phyloP scores from a whole-genome alignment of 2,329 filamentous ascomycete genomes.

The Fusarium penzigii region DNA sequence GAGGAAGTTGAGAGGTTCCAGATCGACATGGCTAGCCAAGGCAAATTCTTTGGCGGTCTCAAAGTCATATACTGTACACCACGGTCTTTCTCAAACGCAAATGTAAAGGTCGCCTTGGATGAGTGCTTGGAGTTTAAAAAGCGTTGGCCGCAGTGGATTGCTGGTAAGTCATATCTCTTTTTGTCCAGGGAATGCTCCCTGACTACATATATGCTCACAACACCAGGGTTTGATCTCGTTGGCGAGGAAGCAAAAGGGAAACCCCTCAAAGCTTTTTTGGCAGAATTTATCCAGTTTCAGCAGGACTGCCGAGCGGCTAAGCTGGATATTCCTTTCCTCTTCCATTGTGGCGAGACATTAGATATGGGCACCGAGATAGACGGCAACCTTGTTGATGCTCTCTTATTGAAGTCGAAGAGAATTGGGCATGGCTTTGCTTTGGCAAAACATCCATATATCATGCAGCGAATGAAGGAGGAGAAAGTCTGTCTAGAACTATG shows the following conservation, averaged over 20 bases:
- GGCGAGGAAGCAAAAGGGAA: constrained; percentile 65
- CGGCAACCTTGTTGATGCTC: constrained; percentile 68
- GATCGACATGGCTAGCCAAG: constrained; percentile 25
- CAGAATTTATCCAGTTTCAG: constrained; percentile 58
- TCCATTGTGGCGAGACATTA: constrained; percentile 76
- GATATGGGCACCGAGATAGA: constrained; percentile 65
- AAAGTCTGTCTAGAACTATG: constrained; percentile 73
- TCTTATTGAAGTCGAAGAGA: constrained; percentile 65
- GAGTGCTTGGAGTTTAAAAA: constrained; percentile 64
- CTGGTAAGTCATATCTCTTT: constrained; percentile 48
- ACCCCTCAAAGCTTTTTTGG: constrained; percentile 57
- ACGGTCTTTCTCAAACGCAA: constrained; percentile 52
- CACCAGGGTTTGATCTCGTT: constrained; percentile 66
- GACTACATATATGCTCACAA: constrained; percentile 1
- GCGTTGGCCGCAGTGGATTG: constrained; percentile 59
- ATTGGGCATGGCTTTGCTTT: constrained; percentile 76
- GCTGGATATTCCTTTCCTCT: constrained; percentile 69
- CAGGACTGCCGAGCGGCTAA: constrained; percentile 46
- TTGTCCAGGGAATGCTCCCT: not conserved
- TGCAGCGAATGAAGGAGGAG: constrained; percentile 63
- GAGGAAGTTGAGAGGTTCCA: constrained; percentile 54
- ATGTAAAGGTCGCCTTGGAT: constrained; percentile 54
- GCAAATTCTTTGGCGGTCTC: constrained; percentile 58
- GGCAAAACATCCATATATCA: constrained; percentile 65
- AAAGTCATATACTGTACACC: constrained; percentile 75